These are phyloP conservation scores for Malassezia restricta DNA, from an alignment of 1,284 basidiomycete species.

Conservation along the genomic window DNA sequence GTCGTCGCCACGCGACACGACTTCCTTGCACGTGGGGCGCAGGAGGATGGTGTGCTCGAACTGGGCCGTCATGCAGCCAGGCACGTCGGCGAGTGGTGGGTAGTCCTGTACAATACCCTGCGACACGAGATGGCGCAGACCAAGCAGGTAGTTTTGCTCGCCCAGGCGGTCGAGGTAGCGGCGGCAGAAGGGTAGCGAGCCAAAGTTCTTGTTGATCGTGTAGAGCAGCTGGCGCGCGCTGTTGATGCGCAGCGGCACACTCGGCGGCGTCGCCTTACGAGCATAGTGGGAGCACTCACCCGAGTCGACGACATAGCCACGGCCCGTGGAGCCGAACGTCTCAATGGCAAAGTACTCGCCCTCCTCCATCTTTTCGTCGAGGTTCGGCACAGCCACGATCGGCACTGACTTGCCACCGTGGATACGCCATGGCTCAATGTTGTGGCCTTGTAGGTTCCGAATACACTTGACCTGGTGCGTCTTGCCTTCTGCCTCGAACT, in stretches of 20 bases:
- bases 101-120: slow-evolving; percentile 84
- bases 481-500: slow-evolving; percentile 80
- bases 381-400: slow-evolving; percentile 68
- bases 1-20: slow-evolving; percentile 85
- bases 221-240: slow-evolving; percentile 75
- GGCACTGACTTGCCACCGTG: slow-evolving; percentile 65
- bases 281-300: slow-evolving; percentile 86
- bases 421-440: slow-evolving; percentile 40
- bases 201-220: slow-evolving; percentile 84
- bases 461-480: slow-evolving; percentile 53
- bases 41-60: slow-evolving; percentile 44
- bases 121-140: slow-evolving; percentile 71
- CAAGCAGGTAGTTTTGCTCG: slow-evolving; percentile 88
- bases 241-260: slow-evolving; percentile 55
- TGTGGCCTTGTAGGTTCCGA: slow-evolving; percentile 44
- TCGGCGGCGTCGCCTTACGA: slow-evolving; percentile 56
- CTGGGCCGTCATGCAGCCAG: slow-evolving; percentile 43
- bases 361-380: slow-evolving; percentile 91
- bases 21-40: slow-evolving; percentile 53
- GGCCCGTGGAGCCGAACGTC: slow-evolving; percentile 94
- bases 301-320: slow-evolving; percentile 71
- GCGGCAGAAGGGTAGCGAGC: slow-evolving; percentile 87
- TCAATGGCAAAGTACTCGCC: slow-evolving; percentile 99
- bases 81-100: slow-evolving; percentile 72
- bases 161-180: slow-evolving; percentile 71